These are phyloP conservation scores for Russula vinacea DNA, from an alignment of 768 basidiomycete species.

Conservation along the genomic window DNA sequence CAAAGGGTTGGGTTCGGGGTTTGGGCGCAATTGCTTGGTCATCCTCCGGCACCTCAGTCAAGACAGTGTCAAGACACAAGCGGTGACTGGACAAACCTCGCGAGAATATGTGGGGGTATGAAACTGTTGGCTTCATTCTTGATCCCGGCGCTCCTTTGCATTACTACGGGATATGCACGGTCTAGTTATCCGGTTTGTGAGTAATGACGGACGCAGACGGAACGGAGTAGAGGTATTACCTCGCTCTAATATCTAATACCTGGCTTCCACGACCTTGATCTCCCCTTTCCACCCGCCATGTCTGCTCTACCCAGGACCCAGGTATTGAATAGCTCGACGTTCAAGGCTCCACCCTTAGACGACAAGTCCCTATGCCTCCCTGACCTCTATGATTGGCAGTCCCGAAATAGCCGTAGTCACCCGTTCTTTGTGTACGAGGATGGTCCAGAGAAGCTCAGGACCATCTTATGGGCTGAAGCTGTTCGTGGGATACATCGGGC, in stretches of 20 bases:
- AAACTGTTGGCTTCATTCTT: neutral
- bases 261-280: neutral
- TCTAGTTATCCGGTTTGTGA: constrained; percentile 15
- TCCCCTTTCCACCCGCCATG: constrained; percentile 9
- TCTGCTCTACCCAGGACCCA: constrained; percentile 30
- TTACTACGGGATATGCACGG: neutral
- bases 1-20: too few species aligned
- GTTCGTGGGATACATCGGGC: constrained; percentile 29
- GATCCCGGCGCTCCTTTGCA: too few species aligned
- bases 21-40: neutral
- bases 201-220: neutral
- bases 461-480: constrained; percentile 29
- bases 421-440: constrained; percentile 30
- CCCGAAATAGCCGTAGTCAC: constrained; percentile 29
- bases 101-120: neutral
- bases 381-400: constrained; percentile 35
- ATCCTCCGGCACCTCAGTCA: neutral
- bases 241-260: constrained; percentile 4
- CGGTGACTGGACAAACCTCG: neutral
- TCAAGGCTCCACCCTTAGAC: constrained; percentile 32
- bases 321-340: constrained; percentile 27
- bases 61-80: neutral
- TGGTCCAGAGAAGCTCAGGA: constrained; percentile 18
- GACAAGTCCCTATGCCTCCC: constrained; percentile 31
- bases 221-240: neutral